Conservation (phyloP, 2,329 filamentous ascomycete genomes). For the Macrophomina phaseolina region DNA sequence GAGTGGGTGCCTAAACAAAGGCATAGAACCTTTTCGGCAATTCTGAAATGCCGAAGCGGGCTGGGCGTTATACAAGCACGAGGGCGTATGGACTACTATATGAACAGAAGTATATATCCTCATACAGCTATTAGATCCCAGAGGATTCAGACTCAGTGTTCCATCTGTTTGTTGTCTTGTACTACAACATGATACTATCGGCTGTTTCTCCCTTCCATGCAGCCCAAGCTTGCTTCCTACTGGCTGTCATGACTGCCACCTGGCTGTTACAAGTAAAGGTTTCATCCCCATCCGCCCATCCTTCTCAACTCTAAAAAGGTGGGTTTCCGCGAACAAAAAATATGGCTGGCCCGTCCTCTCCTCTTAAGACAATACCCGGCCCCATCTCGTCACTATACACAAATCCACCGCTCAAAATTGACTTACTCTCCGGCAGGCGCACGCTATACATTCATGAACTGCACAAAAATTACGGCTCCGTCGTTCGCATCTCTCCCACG, state of each 20-base stretch:
- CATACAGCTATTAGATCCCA: too few relatives aligned
- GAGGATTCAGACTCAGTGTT: too few relatives aligned
- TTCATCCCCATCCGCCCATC: neutral
- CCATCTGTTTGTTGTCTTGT: too few relatives aligned
- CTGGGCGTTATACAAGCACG: too few relatives aligned
- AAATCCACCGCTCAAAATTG: conserved; percentile 43
- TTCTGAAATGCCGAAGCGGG: too few relatives aligned
- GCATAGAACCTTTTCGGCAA: too few relatives aligned
- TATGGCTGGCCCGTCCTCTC: neutral
- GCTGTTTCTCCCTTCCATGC: too few relatives aligned
- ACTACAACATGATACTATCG: too few relatives aligned
- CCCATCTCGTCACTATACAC: conserved; percentile 43
- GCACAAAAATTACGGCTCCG: conserved; percentile 41
- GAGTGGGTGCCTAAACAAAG: too few relatives aligned
- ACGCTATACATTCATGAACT: conserved; percentile 47
- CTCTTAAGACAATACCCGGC: conserved; percentile 32
- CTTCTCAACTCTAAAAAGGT: neutral
- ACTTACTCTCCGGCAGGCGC: conserved; percentile 44
- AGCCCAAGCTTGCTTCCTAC: neutral
- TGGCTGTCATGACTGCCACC: neutral
- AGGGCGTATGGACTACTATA: too few relatives aligned
- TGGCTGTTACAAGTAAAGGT: neutral
- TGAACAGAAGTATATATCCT: too few relatives aligned
- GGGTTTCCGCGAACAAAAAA: conserved; percentile 3
- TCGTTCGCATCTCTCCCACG: conserved; percentile 39